phyloP scores from a whole-genome alignment of 225 moss, liverwort and hornwort species.

The Bryum argenteum region DNA sequence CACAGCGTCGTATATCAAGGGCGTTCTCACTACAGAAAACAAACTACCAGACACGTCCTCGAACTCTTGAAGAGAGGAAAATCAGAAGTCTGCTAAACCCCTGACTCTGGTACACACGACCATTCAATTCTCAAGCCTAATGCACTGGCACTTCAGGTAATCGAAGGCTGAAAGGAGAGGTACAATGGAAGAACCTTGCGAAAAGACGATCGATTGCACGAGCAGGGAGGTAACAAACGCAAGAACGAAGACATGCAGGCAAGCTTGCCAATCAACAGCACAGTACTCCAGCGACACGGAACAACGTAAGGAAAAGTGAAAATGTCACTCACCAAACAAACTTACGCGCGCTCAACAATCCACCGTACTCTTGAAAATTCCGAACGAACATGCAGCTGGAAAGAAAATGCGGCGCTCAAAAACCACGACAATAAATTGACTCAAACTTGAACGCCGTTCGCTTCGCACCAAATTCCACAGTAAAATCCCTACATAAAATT shows the following conservation, averaged over 20 bases:
- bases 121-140: neutral
- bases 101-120: neutral
- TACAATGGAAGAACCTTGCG: neutral
- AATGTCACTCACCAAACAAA: slow-evolving; percentile 22
- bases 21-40: neutral
- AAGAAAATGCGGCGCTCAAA: slow-evolving; percentile 12
- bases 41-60: neutral
- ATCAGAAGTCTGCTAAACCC: neutral
- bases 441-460: neutral
- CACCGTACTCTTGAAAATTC: neutral
- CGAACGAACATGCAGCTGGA: neutral
- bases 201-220: neutral
- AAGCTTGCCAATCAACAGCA: neutral
- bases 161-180: neutral
- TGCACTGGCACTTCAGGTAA: neutral
- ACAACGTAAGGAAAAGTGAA: neutral
- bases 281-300: neutral
- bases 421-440: neutral
- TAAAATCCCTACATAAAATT: neutral
- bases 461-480: neutral
- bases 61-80: neutral
- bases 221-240: neutral
- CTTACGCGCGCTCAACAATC: neutral
- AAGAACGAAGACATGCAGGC: neutral
- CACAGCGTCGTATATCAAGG: neutral